Base-by-base conservation (phyloP, 1,139 yeast species). In the Waltiozyma sp. region DNA sequence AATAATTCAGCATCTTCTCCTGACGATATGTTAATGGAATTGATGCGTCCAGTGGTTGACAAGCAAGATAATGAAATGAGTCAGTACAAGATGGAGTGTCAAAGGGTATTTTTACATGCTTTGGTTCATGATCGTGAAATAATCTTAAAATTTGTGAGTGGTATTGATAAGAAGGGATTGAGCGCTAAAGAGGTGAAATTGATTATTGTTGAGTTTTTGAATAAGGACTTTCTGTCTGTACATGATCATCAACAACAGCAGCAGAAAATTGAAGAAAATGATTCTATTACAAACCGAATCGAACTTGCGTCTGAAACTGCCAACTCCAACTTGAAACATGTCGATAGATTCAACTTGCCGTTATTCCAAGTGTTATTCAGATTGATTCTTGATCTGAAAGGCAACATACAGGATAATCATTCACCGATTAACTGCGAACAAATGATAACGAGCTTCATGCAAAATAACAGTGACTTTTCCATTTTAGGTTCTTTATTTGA, bases 301-400 rank as follows among this genome's bases (percentile, higher is more conserved):
- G 8, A 21, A 21, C 23, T 21, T 21, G 23, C 23, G 7, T 21
- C 23, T 21, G 23, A 21, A 21, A 21, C 23, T 8, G 23, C 23
- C 23, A 21, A 14, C 34, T 4, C 37, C 24, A 41, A 43, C 15
- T 36, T 50, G 13, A 40, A 41, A 18, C 45, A 38, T 6, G 26
- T 54, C n/a, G 68, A 72, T 47, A 77, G 73, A 42, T 77, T 76
- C 56, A 78, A 75, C 51, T 53, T 80, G 28, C 72, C 77, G 0
- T 52, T 76, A 2, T 65, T 69, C 42, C 86, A 80, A 52, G 56
- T 76, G 19, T 55, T 77, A n/a, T 55, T 68, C 44, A 62, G 62
- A 31, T 35, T 53, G 21, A 43, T 37, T 6, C 28, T 35, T 11
- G n/a, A 19, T 18, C 19, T 16, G 14, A 35, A 16, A 9, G 18